phyloP scores from a whole-genome alignment of 1,284 basidiomycete species.

The Coniophora puteana region DNA sequence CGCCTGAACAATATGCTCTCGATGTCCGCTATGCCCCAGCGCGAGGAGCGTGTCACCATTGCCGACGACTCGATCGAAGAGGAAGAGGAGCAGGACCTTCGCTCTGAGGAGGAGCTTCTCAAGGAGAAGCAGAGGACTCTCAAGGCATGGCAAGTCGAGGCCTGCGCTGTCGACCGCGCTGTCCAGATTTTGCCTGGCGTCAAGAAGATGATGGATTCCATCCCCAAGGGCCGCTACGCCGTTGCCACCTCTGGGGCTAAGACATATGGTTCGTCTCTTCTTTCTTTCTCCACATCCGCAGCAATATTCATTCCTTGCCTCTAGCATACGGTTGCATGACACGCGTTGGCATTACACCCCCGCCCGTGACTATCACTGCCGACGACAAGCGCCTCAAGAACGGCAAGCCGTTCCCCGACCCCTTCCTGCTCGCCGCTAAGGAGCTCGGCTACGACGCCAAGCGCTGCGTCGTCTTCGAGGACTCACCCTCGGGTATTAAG shows the following conservation, averaged over 20 bases:
- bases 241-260: slow-evolving; percentile 77
- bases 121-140: slow-evolving; percentile 31
- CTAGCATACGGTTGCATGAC: slow-evolving; percentile 67
- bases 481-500: slow-evolving; percentile 71
- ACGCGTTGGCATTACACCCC: slow-evolving; percentile 70
- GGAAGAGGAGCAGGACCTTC: slow-evolving; percentile 32
- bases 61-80: slow-evolving; percentile 37
- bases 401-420: slow-evolving; percentile 69
- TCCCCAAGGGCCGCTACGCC: slow-evolving; percentile 66
- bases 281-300: slow-evolving; percentile 10
- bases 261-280: slow-evolving; percentile 51
- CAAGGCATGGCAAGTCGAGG: slow-evolving; percentile 57
- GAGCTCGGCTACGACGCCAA: slow-evolving; percentile 62
- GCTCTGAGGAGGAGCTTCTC: slow-evolving; percentile 26
- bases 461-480: slow-evolving; percentile 71
- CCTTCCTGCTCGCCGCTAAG: slow-evolving; percentile 72
- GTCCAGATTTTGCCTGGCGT: slow-evolving; percentile 77
- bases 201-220: slow-evolving; percentile 59
- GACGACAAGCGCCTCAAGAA: slow-evolving; percentile 70
- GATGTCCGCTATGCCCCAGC: slow-evolving; percentile 38
- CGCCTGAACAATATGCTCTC: slow-evolving; percentile 45
- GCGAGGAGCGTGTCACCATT: slow-evolving; percentile 30
- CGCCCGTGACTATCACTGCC: slow-evolving; percentile 73
- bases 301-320: slow-evolving; percentile 10
- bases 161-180: slow-evolving; percentile 58